Evolutionary conservation across 192 early-diverging fungal genomes (phyloP), one percentile per base, ranked within the genome.

Genomic region (Coemansia sp.): DNA sequence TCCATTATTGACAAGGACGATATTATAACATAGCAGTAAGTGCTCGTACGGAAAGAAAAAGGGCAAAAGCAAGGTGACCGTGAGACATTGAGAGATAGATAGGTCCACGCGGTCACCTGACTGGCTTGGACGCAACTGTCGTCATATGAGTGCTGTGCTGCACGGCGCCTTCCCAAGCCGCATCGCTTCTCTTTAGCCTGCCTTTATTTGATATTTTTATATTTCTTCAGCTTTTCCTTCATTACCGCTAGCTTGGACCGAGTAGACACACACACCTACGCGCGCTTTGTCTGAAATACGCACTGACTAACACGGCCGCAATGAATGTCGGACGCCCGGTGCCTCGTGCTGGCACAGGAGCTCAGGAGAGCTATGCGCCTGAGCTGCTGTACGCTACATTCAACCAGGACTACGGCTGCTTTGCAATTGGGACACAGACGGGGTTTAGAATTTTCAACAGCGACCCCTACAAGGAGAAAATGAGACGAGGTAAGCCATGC

Each of bases 401-500:
- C 73, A 94, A 94, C 80, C 92, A 93, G 72, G 91, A 94, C 73
- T 91, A 86, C 75, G 89, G 89, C 27, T 93, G 92, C 76, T 94
- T 95, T 76, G 88, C 91, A 32, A 86, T 91, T 37, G 93, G 91
- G 12, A 87, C 92, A 3, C 91, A 92, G 60, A 86, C 80, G 37
- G 93, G 94, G 1, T 95, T 94, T 77, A 86, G 93, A 73, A 90
- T 94, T 62, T 94, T 85, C 79, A 92, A 92, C 75, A 90, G 89
- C 74, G 90, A 92, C 80, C 93, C 94, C 14, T 78, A 93, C 44
- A 90, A 91, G 63, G 90, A 95, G 78, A 91, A 93, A 68, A 92
- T 89, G 87, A 85, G 89, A 41, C 85, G 85, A 55, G 84, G 78
- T 78, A 72, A 65, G 67, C 31, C 17, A 21, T n/a, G 51, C 10